Evolutionary conservation across 306 rosid genomes (phyloP).

Genomic region (Bauhinia variegata): DNA sequence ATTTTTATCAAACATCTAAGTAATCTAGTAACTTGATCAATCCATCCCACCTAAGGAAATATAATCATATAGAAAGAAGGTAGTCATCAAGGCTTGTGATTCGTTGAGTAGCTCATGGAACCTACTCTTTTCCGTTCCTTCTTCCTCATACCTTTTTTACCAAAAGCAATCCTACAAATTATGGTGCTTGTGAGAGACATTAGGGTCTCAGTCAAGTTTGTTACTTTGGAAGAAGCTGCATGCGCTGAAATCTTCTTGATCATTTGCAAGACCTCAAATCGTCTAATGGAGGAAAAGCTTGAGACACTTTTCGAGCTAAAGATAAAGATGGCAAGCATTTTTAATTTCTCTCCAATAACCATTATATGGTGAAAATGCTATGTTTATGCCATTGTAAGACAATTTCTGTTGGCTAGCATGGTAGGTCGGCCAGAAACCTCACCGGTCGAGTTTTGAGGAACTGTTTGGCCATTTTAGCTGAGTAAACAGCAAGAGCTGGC

Average conservation of each 20-base stretch:
- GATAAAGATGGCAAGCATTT: conserved; percentile 4
- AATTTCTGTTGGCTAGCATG: neutral
- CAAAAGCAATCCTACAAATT: conserved; percentile 17
- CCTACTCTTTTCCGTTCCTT: neutral
- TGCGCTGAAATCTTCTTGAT: neutral
- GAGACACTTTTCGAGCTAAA: conserved; percentile 10
- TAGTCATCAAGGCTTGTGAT: neutral
- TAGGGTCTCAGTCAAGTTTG: conserved; percentile 4
- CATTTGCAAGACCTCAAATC: conserved; percentile 21
- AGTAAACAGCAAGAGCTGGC: neutral
- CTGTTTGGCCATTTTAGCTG: conserved; percentile 13
- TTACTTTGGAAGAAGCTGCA: conserved; percentile 1
- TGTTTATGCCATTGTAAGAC: conserved; percentile 1
- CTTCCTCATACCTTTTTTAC: conserved; percentile 25
- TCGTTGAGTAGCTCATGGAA: conserved; percentile 3
- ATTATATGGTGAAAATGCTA: neutral
- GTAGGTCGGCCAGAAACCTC: neutral
- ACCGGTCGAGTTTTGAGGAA: neutral
- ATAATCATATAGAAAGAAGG: conserved; percentile 15
- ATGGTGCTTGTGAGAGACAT: neutral
- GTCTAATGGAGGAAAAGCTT: conserved; percentile 7
- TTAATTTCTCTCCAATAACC: conserved; percentile 22
- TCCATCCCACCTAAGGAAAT: conserved; percentile 28
- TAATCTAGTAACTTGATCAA: conserved; percentile 25
- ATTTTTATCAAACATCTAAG: conserved; percentile 9